A percentile compares a stretch with the other conserved stretches of the same genome.
phyloP scores from a whole-genome alignment of 106 monocot genomes.

The Ottelia alismoides region DNA sequence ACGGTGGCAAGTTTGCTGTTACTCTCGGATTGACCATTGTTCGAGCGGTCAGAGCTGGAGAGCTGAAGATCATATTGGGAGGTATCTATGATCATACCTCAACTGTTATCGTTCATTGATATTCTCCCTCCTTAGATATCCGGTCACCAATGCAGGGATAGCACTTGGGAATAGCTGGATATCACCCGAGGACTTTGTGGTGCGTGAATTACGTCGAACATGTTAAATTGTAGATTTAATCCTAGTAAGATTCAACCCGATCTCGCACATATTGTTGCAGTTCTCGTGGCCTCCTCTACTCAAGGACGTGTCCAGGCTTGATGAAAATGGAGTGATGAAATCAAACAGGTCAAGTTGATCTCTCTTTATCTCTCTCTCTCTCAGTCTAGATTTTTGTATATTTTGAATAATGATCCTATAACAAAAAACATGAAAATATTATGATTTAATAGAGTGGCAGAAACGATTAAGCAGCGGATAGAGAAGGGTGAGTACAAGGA shows the following conservation, averaged over 20 bases:
- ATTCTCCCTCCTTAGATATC: slow-evolving; percentile 17
- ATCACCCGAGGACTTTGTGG: slow-evolving; percentile 61
- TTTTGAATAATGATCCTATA: too few relatives aligned
- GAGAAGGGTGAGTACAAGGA: slow-evolving; percentile 20
- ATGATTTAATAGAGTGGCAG: slow-evolving; percentile 21
- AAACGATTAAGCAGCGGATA: slow-evolving; percentile 29
- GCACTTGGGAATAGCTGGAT: too few relatives aligned
- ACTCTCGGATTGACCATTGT: slow-evolving; percentile 30
- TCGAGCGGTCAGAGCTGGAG: slow-evolving; percentile 33
- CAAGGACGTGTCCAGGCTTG: slow-evolving; percentile 8
- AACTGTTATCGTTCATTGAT: neutral
- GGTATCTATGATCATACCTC: slow-evolving; percentile 8
- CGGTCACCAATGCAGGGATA: slow-evolving; percentile 38
- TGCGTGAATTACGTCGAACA: neutral
- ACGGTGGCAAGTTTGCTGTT: slow-evolving; percentile 59
- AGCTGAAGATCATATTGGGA: slow-evolving; percentile 38
- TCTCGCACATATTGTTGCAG: neutral
- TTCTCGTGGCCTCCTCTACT: slow-evolving; percentile 16
- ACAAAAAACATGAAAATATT: too few relatives aligned
- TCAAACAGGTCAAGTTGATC: slow-evolving; percentile 11
- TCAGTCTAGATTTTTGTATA: too few relatives aligned
- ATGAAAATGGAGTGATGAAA: slow-evolving; percentile 1
- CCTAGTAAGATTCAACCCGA: too few relatives aligned
- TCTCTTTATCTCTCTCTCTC: too few relatives aligned
- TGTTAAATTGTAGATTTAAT: neutral